Base-by-base conservation (phyloP, 2,329 filamentous ascomycete genomes). In the Thelonectria olida region DNA sequence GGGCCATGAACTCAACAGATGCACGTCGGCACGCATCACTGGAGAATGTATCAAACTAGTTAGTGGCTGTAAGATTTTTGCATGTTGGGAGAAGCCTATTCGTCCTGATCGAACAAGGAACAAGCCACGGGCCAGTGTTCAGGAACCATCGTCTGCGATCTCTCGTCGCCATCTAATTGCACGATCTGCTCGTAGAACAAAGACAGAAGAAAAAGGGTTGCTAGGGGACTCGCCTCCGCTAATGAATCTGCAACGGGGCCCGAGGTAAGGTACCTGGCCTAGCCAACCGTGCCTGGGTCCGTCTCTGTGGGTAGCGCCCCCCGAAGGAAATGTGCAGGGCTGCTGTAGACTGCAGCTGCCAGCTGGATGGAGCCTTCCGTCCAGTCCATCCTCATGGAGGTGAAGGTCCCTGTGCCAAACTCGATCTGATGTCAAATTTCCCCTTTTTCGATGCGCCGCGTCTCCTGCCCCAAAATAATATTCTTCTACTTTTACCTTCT, bases 381-480 rank as follows among this genome's bases (percentile, higher is more conserved):
- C n/a, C n/a, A n/a, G n/a, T n/a, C n/a, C n/a, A n/a, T n/a, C n/a
- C n/a, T n/a, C n/a, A n/a, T n/a, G n/a, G n/a, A n/a, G n/a, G n/a
- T n/a, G n/a, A n/a, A 31, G 9, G 28, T 4, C 28, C 28, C 28
- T 31, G 53, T 50, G 56, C 58, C 62, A 58, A 69, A 67, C 53
- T 65, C 56, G 50, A 64, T 62, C 62, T 59, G 67, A 66, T 71
- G 66, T 55, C 66, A 74, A 75, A 75, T 76, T 77, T 78, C 76
- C 75, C 75, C 75, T 77, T 78, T 77, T 76, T 61, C 38, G 72
- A 67, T 66, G 63, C 66, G 66, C 62, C 63, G 65, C 68, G 65
- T 67, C 59, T 65, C 62, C 65, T 66, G 67, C 61, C 52, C 64
- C 61, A 65, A n/a, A 67, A 66, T 65, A 56, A 62, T 67, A 56